Evolutionary conservation across 2,329 filamentous ascomycete species (phyloP).

Genomic region (Colletotrichum theobromicola): DNA sequence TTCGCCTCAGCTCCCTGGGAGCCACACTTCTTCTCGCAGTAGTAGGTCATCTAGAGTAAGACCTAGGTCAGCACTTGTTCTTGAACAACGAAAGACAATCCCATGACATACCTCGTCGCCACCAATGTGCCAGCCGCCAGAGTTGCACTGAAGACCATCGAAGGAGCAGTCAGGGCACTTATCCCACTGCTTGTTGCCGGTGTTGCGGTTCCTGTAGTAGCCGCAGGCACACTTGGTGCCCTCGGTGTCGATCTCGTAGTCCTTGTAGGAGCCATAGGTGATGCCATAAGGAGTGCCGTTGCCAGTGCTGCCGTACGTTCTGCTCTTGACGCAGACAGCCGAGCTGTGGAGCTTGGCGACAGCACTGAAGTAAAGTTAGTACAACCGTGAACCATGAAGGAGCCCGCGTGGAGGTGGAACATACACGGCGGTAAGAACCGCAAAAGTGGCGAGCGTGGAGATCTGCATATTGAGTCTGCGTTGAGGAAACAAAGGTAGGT

Average conservation of each 20-base stretch:
- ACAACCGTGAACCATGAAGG: not conserved
- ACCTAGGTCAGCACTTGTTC: not conserved
- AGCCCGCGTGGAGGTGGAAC: not conserved
- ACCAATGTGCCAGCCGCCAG: constrained; percentile 17
- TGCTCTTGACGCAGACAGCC: not conserved
- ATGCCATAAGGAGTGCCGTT: constrained; percentile 7
- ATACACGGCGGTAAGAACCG: not conserved
- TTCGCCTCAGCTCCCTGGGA: constrained; percentile 20
- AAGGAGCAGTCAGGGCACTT: constrained; percentile 21
- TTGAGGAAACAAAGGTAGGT: not conserved
- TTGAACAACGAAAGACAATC: not conserved
- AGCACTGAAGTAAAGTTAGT: not conserved
- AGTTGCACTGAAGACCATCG: constrained; percentile 16
- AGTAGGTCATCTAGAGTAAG: constrained; percentile 16
- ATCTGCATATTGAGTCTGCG: constrained; percentile 2
- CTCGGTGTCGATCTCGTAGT: constrained; percentile 2
- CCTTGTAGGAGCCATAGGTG: constrained; percentile 3
- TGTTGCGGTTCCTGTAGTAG: constrained; percentile 20
- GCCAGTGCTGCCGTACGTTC: not conserved
- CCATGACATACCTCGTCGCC: constrained; percentile 13
- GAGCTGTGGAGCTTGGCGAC: constrained; percentile 1
- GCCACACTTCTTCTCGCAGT: constrained; percentile 23
- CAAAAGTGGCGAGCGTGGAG: not conserved
- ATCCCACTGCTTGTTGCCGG: constrained; percentile 23
- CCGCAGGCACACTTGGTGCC: constrained; percentile 19